Evolutionary conservation across 2,329 filamentous ascomycete species (phyloP), one percentile per base, ranked within the genome.

Genomic region (Calonectria fujianensis): DNA sequence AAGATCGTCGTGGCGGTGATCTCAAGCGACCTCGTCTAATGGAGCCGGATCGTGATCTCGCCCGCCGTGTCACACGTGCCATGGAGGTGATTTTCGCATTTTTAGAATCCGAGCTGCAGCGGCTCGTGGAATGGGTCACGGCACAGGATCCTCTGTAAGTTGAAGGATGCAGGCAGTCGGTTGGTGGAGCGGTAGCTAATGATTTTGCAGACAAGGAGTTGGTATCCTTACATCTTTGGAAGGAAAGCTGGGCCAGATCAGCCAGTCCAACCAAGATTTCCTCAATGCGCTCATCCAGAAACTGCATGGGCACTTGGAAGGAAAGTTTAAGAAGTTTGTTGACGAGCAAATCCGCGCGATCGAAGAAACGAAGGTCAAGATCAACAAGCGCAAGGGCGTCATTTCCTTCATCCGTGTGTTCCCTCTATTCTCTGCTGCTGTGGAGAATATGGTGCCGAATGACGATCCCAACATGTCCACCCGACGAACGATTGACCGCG

Each of bases 301-400:
- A 82, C 88, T 98, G 13, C 95, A 97, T 79, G 90, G 92, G 71
- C 91, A 91, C 52, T 88, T 98, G 24, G 92, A 94, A 78, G 90
- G 91, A 3, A 91, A 95, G 3, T 98, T 98, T 87, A 93, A 90
- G 75, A 95, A 95, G 76, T 98, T 98, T 80, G 92, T 98, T 11
- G 96, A 98, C 78, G 95, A 98, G 77, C 97, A 99, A 84, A 94
- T 98, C 74, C 94, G 95, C 32, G 96, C 96, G 7, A 98, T 98
- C 77, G 97, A 98, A 85, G 97, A 98, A 75, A 98, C 96, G 50
- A 98, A 98, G 86, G 96, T 99, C 84, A 98, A 98, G 88, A 96
- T 98, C 86, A 98, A 98, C 89, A 98, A 98, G 89, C 94, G 97
- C 79, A 98, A 97, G 87, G 96, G 97, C 14, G 95, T 99, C 72